Conservation (phyloP, 306 rosid species). For the Benincasa hispida region DNA sequence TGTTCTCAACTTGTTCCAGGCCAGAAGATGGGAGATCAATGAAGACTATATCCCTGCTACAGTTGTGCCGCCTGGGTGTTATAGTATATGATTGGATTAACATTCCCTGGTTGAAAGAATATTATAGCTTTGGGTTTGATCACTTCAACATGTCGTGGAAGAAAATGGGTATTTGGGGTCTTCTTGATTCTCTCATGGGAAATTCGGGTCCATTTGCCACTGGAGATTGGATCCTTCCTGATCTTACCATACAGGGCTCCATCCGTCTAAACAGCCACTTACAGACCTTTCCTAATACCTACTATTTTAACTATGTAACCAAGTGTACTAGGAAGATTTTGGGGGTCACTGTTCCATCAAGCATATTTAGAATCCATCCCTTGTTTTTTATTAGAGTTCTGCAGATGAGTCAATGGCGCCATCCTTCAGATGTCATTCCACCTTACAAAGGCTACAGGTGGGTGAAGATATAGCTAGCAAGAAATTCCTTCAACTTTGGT, state of each 20-base stretch:
- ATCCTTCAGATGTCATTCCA: conserved; percentile 65
- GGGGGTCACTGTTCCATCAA: conserved; percentile 71
- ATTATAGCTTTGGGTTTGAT: conserved; percentile 92
- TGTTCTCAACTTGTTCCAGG: conserved; percentile 30
- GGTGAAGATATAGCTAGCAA: background rate
- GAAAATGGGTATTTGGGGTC: conserved; percentile 71
- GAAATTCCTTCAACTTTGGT: background rate
- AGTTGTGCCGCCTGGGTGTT: conserved; percentile 74
- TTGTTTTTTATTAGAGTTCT: conserved; percentile 71
- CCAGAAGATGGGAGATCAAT: conserved; percentile 77
- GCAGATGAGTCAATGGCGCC: conserved; percentile 94
- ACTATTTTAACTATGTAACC: conserved; percentile 92
- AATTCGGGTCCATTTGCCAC: conserved; percentile 82
- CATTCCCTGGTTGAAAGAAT: conserved; percentile 69
- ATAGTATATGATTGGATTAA: conserved; percentile 86
- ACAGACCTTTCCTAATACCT: conserved; percentile 67
- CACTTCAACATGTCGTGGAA: conserved; percentile 80
- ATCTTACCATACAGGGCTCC: conserved; percentile 96
- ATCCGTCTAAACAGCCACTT: conserved; percentile 38
- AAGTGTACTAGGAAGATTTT: conserved; percentile 69
- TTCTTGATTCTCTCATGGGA: conserved; percentile 63
- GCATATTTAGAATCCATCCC: conserved; percentile 66
- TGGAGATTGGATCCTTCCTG: conserved; percentile 95
- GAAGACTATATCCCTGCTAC: conserved; percentile 72
- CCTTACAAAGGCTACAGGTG: conserved; percentile 94